phyloP scores from a whole-genome alignment of 345 rosid genomes.

The Microcos paniculata region DNA sequence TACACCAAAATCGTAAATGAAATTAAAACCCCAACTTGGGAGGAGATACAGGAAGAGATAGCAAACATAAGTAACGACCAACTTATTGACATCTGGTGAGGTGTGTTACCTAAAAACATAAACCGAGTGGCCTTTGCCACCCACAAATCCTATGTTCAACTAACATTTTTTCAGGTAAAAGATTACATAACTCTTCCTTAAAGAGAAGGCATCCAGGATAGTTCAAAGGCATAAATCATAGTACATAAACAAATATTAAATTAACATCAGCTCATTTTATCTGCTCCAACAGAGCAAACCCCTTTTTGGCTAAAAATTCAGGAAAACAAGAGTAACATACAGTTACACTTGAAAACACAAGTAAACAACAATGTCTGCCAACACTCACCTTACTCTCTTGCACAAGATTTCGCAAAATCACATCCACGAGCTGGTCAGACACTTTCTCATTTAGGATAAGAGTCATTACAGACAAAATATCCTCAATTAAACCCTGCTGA shows the following conservation, averaged over 20 bases:
- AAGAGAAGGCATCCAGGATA: neutral
- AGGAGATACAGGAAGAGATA: neutral
- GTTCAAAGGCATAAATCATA: neutral
- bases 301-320: neutral
- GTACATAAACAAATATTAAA: neutral
- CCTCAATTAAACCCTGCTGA: conserved; percentile 49
- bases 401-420: conserved; percentile 71
- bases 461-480: conserved; percentile 63
- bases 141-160: neutral
- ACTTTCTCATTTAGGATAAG: conserved; percentile 69
- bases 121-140: neutral
- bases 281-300: conserved; percentile 2
- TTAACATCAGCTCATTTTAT: neutral
- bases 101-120: neutral
- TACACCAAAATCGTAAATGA: neutral
- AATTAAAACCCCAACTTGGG: neutral
- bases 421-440: conserved; percentile 45
- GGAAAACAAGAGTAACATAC: neutral
- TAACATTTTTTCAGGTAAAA: neutral
- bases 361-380: conserved; percentile 10
- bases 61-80: neutral
- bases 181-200: neutral
- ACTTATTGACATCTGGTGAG: neutral
- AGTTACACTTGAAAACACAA: neutral
- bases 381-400: conserved; percentile 61